A percentile compares a stretch with the other conserved stretches of the same genome.
Conservation (phyloP, 225 moss, liverwort and hornwort species). For the Bryum argenteum region DNA sequence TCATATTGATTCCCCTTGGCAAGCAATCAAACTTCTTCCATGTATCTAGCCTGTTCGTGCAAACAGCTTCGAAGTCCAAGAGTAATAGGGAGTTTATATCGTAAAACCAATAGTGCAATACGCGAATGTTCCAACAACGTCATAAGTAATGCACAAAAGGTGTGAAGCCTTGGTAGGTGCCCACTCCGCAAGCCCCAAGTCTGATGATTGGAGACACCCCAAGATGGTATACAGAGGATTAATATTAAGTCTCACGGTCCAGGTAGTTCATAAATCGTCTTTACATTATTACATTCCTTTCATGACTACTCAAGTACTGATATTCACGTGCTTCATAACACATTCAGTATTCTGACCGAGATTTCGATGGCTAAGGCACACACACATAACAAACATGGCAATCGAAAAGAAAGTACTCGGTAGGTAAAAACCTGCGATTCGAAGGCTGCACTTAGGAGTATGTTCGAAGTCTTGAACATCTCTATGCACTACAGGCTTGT, state of each 20-base stretch:
- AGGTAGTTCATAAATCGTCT: no score
- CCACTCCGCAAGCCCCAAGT: slow-evolving; percentile 72
- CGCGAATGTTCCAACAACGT: slow-evolving; percentile 72
- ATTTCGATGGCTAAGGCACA: no score
- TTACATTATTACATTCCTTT: no score
- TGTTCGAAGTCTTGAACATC: slow-evolving; percentile 68
- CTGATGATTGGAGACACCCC: slow-evolving; percentile 52
- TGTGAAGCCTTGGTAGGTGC: slow-evolving; percentile 49
- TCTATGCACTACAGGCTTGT: slow-evolving; percentile 52
- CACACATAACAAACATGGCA: no score
- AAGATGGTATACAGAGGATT: slow-evolving; percentile 8
- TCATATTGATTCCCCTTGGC: no score
- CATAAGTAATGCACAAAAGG: slow-evolving; percentile 56
- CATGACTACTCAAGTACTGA: no score
- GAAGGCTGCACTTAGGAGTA: slow-evolving; percentile 55
- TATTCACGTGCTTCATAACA: no score
- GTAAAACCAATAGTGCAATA: slow-evolving; percentile 22
- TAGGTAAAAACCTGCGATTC: slow-evolving; percentile 49
- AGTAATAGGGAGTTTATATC: neutral
- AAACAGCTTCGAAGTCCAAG: no score
- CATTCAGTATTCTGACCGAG: no score
- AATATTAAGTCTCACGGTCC: no score
- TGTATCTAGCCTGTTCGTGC: no score
- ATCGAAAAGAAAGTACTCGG: neutral
- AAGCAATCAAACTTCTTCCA: no score